Base-by-base conservation (phyloP, 768 basidiomycete genomes). In the Asterophora lycoperdoides region DNA sequence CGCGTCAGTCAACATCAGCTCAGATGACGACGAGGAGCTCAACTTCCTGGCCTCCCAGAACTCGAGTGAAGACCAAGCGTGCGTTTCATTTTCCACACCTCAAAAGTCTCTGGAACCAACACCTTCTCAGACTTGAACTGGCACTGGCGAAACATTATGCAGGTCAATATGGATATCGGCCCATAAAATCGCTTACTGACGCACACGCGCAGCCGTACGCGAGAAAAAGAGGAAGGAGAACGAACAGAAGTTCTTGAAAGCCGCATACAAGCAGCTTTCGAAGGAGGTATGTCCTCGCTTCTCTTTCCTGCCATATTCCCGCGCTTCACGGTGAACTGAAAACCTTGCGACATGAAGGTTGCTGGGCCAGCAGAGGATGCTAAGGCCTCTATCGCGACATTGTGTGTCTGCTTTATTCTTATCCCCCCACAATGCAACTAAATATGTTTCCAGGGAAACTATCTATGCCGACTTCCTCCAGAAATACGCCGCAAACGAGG, bases 401-500 rank as follows among this genome's bases (percentile, higher is more conserved):
- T 59, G 61, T 57, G 19, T 36, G 58, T 52, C 3, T 18, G 14
- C 26, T 23, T 33, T n/a, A 3, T 26, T 19, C 35, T 29, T 19
- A 3, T 10, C 7, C 11, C 23, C 3, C 9, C 10, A 17, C 3
- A 52, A 28, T 17, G 15, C 28, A 8, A 28, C 23, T 38, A 19
- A n/a, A 32, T 23, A 34, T 42, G 20, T 41, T 26, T 15, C 29
- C 48, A 62, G 61, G 15, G 59, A 60, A 49, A 34, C 48, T 19
- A 37, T 59, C 29, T 59, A 57, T 15, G 48, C 46, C 8, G 56
- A 59, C 2, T 62, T 60, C 41, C 41, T 55, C 28, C 50, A 50
- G 20, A 54, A 57, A 37, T 62, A 62, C 28, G 61, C 61, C n/a
- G 45, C 55, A n/a, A 54, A 51, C 37, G 61, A 62, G 46, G 61